Evolutionary conservation across 192 early-diverging fungal species (phyloP).

Genomic region (Backusella circina): DNA sequence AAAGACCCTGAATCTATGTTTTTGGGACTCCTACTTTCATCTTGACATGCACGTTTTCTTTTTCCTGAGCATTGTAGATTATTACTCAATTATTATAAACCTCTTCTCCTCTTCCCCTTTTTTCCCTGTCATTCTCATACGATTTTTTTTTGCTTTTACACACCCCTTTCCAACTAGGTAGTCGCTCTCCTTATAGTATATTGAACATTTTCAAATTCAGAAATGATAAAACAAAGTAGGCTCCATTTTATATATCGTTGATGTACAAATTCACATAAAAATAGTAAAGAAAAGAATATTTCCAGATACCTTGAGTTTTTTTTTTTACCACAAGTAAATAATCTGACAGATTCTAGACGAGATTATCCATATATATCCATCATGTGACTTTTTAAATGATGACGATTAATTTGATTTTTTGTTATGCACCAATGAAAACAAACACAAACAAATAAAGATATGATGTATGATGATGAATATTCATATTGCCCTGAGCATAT

Average conservation of each 20-base stretch:
- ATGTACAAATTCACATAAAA: neutral
- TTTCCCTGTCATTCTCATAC: neutral
- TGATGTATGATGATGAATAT: neutral
- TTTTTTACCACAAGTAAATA: neutral
- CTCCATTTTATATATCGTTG: too few species aligned
- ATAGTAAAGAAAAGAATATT: neutral
- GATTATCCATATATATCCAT: neutral
- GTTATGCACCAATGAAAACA: slow-evolving; percentile 2
- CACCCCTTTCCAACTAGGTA: neutral
- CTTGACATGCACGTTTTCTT: neutral
- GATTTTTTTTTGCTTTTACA: neutral
- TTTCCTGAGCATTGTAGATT: neutral
- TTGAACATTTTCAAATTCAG: neutral
- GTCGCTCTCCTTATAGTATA: neutral
- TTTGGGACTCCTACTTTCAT: neutral
- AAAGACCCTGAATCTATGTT: neutral
- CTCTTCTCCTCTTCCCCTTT: neutral
- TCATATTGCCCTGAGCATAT: slow-evolving; percentile 2
- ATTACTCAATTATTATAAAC: neutral
- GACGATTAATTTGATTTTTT: neutral
- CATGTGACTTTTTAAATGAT: neutral
- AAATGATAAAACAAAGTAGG: neutral
- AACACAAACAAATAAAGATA: neutral
- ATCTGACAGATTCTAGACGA: neutral
- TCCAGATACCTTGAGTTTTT: neutral